Evolutionary conservation across 2,329 filamentous ascomycete genomes (phyloP), one percentile per base, ranked within the genome.

Genomic region (Chaetomium globosum): DNA sequence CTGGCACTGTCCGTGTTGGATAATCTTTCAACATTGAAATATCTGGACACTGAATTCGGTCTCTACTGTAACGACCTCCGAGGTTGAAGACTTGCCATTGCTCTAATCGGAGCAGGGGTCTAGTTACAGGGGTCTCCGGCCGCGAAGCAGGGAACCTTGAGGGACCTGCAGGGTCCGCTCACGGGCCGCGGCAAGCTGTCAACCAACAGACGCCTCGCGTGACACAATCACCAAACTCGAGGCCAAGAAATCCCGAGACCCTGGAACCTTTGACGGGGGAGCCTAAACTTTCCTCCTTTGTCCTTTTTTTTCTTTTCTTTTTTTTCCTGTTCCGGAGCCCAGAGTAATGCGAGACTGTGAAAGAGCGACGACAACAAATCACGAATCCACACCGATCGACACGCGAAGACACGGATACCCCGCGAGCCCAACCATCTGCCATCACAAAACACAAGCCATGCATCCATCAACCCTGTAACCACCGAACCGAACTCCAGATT

Each of bases 401-500:
- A 23, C 53, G n/a, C 33, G 13, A 48, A 16, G n/a, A 23, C 23
- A 23, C 36, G 36, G 36, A 39, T 39, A 39, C 36, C 36, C 36
- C 13, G 23, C 51, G 46, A 52, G 7, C 28, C 59, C 7, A 28
- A 57, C 48, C 60, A 23, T 33, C 19, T 54, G 52, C 48, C 60
- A 23, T 33, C 19, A 54, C 30, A 19, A 43, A 49, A 19, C 13
- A 19, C 30, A 49, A 19, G 2, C 49, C 49, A 61, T 65, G 57
- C 58, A 57, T 43, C 52, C 52, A 60, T 61, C 43, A 61, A 61
- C 58, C 63, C 53, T 56, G 58, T 61, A 65, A 21, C 58, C 31
- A 36, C 5, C 49, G 10, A 6, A 43, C 5, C 49, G 10, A 6
- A 43, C 30, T 4, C 19, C 3, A 28, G 5, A 12, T 21, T 16